Base-by-base conservation (phyloP, 1,139 yeast species). In the Saccharomyces pastorianus region DNA sequence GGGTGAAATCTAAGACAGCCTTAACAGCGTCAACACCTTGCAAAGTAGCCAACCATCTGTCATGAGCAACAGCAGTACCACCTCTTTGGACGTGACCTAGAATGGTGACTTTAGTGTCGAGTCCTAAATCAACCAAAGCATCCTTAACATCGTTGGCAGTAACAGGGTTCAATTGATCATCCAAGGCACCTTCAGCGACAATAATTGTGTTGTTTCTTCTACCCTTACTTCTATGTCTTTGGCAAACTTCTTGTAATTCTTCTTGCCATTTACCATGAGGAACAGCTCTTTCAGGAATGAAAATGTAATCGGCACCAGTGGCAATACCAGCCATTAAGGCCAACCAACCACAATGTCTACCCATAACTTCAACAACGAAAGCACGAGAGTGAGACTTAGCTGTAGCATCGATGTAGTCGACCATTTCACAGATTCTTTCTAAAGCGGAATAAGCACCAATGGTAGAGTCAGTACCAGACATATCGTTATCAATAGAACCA, bases 341-440 rank as follows among this genome's bases (percentile, higher is more conserved):
- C 60, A 86, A 77, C 95, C 95, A 86, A 61, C 95, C 95, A 75
- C 95, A 86, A 65, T 86, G 93, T 71, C 95, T 79, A 58, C 95
- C 95, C 95, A 86, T 86, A n/a, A 86, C 95, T 71, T 86, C 95
- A 48, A 86, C 83, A 46, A 86, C 90, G 66, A 86, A 86, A 6
- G 95, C 95, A 68, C 95, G 75, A 29, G 89, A 85, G 69, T 86
- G 95, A 1, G 91, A 85, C 55, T 83, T 83, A 34, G 95, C 95
- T 41, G 95, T 86, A 49, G 91, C 93, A 68, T 85, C 93, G 58
- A 86, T 86, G 67, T 83, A 85, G 71, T 86, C 95, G 56, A 86
- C 84, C 72, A 86, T 84, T 67, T 83, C 83, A 67, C 88, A 81
- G 59, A 86, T 86, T 67, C 95, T 75, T 60, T 84, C 93, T 60